These are phyloP conservation scores for Cornus florida DNA, from an alignment of 148 eudicot species.

Conservation along the genomic window DNA sequence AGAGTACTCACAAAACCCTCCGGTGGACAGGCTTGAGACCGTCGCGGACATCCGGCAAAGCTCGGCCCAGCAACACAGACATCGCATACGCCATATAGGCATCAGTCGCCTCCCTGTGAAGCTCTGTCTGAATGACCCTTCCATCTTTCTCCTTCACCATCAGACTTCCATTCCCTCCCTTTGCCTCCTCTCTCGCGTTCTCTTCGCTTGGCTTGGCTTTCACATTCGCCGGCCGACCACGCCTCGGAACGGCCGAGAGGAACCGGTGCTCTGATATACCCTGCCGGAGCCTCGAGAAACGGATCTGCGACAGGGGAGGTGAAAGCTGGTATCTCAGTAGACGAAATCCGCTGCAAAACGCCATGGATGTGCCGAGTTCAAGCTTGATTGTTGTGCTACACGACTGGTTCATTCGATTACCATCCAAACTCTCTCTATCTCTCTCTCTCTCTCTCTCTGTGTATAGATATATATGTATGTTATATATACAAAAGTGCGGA, in stretches of 20 bases:
- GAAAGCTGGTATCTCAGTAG: conserved; percentile 35
- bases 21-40: conserved; percentile 97
- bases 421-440: conserved; percentile 14
- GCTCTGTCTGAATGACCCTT: conserved; percentile 64
- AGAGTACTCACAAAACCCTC: conserved; percentile 62
- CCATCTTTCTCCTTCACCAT: conserved; percentile 20
- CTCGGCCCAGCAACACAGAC: conserved; percentile 94
- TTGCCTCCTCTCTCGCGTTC: conserved; percentile 9
- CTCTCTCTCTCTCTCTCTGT: background rate
- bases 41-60: conserved; percentile 89
- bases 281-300: conserved; percentile 13
- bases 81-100: conserved; percentile 96
- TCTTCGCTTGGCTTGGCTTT: conserved; percentile 28
- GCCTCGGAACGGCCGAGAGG: conserved; percentile 35
- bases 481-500: background rate
- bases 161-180: conserved; percentile 28
- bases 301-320: conserved; percentile 13
- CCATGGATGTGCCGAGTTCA: conserved; percentile 27
- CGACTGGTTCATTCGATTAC: conserved; percentile 20
- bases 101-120: conserved; percentile 92
- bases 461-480: background rate
- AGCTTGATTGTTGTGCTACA: background rate
- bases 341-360: conserved; percentile 44
- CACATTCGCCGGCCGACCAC: conserved; percentile 24
- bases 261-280: conserved; percentile 39